Evolutionary conservation across 495 filamentous ascomycete genomes (phyloP).

Genomic region (Tuber umbilicatum): DNA sequence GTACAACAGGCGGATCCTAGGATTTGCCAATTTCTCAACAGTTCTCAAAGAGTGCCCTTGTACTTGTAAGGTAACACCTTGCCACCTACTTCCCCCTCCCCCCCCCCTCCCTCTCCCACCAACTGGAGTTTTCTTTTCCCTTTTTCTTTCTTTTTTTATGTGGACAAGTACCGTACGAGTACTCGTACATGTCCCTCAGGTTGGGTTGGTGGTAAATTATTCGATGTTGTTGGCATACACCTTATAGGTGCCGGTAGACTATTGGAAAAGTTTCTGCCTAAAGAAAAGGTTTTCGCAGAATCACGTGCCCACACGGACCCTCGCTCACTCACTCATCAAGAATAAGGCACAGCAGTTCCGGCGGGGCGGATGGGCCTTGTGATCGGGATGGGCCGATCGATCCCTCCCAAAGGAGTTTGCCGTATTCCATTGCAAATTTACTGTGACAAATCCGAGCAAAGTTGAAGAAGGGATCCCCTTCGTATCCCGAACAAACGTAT

Average conservation of each 20-base stretch:
- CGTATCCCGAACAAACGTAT: too few species aligned
- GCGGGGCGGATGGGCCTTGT: background rate
- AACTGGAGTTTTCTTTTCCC: background rate
- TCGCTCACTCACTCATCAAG: background rate
- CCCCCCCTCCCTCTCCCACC: background rate
- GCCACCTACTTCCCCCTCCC: background rate
- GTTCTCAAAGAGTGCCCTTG: background rate
- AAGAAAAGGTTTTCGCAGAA: background rate
- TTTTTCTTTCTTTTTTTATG: background rate
- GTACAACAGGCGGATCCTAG: background rate
- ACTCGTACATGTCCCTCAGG: background rate
- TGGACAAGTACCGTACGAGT: background rate
- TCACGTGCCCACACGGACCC: background rate
- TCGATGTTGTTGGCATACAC: background rate
- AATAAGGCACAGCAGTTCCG: background rate
- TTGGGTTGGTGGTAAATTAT: background rate
- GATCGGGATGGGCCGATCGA: background rate
- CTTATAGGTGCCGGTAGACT: too few species aligned
- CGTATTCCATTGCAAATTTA: background rate
- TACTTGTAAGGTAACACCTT: background rate
- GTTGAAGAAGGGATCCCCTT: background rate
- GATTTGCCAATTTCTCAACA: background rate
- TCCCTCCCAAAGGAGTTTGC: background rate
- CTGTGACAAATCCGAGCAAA: too few species aligned
- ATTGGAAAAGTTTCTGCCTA: background rate